These are phyloP conservation scores for Pseudonitzschia multiseries DNA, from an alignment of 108 stramenopile species.

Conservation along the genomic window DNA sequence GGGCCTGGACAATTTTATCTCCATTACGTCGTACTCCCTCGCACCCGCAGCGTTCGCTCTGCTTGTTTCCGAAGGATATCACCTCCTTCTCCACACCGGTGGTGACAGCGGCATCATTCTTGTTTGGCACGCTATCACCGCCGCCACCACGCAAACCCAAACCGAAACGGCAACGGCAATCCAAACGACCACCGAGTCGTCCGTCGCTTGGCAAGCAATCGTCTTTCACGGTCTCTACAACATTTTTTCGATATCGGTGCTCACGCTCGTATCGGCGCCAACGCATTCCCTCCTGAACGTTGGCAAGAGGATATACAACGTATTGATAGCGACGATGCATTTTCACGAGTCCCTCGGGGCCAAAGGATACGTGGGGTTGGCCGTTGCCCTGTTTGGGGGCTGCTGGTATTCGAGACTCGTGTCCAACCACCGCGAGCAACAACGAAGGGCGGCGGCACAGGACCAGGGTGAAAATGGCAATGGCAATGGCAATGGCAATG, in stretches of 20 bases:
- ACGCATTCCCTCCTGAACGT: slow-evolving; percentile 60
- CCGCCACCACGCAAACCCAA: no score
- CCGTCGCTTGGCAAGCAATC: neutral
- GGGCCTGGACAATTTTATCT: slow-evolving; percentile 28
- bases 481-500: no score
- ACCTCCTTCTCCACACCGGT: neutral
- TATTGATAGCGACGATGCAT: neutral
- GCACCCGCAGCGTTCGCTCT: neutral
- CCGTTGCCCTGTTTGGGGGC: no score
- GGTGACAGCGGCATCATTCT: no score
- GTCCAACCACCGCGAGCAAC: no score
- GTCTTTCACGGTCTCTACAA: slow-evolving; percentile 60
- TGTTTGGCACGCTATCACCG: no score
- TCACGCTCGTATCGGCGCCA: slow-evolving; percentile 42
- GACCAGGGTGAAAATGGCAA: no score
- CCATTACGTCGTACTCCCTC: slow-evolving; percentile 10
- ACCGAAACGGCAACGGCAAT: no score
- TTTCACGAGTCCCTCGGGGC: neutral
- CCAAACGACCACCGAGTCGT: no score
- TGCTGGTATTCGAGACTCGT: no score
- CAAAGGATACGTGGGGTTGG: neutral
- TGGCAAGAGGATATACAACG: neutral
- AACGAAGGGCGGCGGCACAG: no score
- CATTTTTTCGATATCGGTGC: slow-evolving; percentile 44
- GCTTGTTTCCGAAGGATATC: neutral